Conservation (phyloP, 768 basidiomycete species). For the Lentinula boryana region DNA sequence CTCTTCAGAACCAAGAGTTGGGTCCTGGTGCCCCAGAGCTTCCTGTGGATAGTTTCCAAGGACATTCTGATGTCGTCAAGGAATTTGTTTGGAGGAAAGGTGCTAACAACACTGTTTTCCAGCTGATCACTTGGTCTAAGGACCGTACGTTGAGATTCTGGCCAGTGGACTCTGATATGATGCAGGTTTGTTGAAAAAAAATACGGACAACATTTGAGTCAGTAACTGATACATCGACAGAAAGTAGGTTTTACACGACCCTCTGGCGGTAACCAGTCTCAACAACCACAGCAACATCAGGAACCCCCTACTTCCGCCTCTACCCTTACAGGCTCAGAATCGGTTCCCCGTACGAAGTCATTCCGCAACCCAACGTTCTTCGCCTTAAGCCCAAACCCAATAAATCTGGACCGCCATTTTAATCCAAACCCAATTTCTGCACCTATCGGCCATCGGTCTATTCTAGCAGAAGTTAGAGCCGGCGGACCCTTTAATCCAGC, state of each 20-base stretch:
- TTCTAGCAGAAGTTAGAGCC: constrained; percentile 68
- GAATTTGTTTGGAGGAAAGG: constrained; percentile 95
- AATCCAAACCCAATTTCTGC: constrained; percentile 41
- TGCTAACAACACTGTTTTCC: constrained; percentile 42
- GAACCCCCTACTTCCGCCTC: constrained; percentile 47
- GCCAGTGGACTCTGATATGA: constrained; percentile 70
- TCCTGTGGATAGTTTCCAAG: constrained; percentile 75
- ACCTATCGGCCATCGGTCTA: constrained; percentile 59
- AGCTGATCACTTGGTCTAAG: constrained; percentile 70
- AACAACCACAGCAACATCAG: constrained; percentile 10
- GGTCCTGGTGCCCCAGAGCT: constrained; percentile 18
- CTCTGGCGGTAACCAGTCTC: constrained; percentile 9
- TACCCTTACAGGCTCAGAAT: constrained; percentile 31
- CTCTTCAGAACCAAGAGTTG: constrained; percentile 20
- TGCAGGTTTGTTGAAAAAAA: constrained; percentile 41
- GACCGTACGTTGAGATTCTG: constrained; percentile 89
- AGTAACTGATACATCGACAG: constrained; percentile 20
- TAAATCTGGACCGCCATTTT: background rate
- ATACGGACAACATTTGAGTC: background rate
- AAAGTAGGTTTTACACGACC: constrained; percentile 39
- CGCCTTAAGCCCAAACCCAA: background rate
- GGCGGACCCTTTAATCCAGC: constrained; percentile 23
- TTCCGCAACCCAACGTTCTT: constrained; percentile 4
- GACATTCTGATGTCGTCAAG: constrained; percentile 90
- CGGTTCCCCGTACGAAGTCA: constrained; percentile 24